A percentile compares a stretch with the other conserved stretches of the same genome.
Evolutionary conservation across 2,329 filamentous ascomycete genomes (phyloP).

Genomic region (Neopestalotiopsis rosae): DNA sequence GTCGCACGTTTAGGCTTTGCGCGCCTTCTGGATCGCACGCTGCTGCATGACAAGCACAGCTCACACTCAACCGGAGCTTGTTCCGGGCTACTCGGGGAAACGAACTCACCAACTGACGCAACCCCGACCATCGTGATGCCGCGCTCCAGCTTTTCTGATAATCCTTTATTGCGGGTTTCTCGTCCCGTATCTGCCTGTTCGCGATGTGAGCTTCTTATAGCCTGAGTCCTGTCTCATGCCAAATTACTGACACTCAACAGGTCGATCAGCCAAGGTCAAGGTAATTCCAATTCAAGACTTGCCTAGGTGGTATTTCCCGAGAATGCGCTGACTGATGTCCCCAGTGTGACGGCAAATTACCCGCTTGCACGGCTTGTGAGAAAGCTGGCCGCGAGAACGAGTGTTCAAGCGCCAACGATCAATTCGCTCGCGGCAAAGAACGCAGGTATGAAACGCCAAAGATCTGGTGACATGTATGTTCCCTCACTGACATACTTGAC

Average conservation of each 20-base stretch:
- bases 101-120: background rate
- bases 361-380: slow-evolving; percentile 93
- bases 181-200: slow-evolving; percentile 81
- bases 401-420: slow-evolving; percentile 93
- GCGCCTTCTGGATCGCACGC: background rate
- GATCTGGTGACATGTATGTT: slow-evolving; percentile 8
- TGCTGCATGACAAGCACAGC: background rate
- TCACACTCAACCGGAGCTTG: background rate
- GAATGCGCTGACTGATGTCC: slow-evolving; percentile 19
- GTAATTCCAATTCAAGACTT: slow-evolving; percentile 40
- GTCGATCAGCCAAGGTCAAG: slow-evolving; percentile 92
- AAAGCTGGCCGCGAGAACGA: slow-evolving; percentile 85
- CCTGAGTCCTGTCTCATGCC: background rate
- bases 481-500: background rate
- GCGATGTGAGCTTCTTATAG: slow-evolving; percentile 59
- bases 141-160: slow-evolving; percentile 47
- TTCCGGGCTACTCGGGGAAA: background rate
- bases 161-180: slow-evolving; percentile 73
- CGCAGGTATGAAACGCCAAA: slow-evolving; percentile 63
- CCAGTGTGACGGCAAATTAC: slow-evolving; percentile 92
- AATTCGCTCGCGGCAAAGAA: slow-evolving; percentile 95
- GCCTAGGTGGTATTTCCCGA: background rate
- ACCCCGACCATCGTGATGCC: slow-evolving; percentile 35
- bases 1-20: background rate
- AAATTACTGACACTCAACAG: slow-evolving; percentile 40